Base-by-base conservation (phyloP, 2,329 filamentous ascomycete species). In the Fusarium xylarioides region DNA sequence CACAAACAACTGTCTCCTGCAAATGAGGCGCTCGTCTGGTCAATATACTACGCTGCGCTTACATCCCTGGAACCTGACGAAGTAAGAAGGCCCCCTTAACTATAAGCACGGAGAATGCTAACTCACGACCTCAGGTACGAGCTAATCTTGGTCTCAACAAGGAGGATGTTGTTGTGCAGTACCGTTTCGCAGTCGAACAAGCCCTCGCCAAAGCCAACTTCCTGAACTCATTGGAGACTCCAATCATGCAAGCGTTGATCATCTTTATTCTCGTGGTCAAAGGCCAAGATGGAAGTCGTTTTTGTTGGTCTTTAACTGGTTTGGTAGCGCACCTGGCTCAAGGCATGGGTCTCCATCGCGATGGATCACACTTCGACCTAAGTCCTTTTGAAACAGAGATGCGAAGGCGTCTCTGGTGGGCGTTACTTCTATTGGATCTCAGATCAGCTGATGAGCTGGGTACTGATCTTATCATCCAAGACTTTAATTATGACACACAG, bases 21-120 rank as follows among this genome's bases (percentile, higher is more conserved):
- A 0, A 82, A 90, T 11, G 90, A 92, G 76, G 90, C 90, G 2
- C 80, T 93, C 16, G 85, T 92, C 76, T 93, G 93, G 76, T 82
- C 89, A 63, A 86, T 91, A 35, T 91, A 91, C 75, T 90, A 87
- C 54, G 85, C 85, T 4, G 87, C 89, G 7, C 84, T 91, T 30
- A 87, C 85, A 8, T 90, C 88, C 0, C 84, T 92, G 60, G 88
- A 89, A 38, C 85, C 89, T n/a, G 85, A 88, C 3, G 88, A 90
- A 81, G 91, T 89, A 76, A 5, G 74, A 70, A 63, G 28, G 32
- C n/a, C 2, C 11, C 7, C 16, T 15, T 14, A 3, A 11, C 23
- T 12, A 4, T 19, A 7, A 32, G 4, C 12, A 32, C 11, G 11
- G 16, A 16, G 71, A 70, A 68, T 52, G 34, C 26, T 72, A 53